Evolutionary conservation across 306 rosid species (phyloP).

Genomic region (Medicago truncatula): MtrunA17r5.0-ANR NC_053048.1:52160001-52160500

Average conservation of each 20-base stretch:
- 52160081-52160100: conserved; percentile 72
- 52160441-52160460: conserved; percentile 68
- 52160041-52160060: conserved; percentile 91
- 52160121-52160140: conserved; percentile 74
- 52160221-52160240: conserved; percentile 59
- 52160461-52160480: conserved; percentile 66
- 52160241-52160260: conserved; percentile 69
- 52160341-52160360: conserved; percentile 74
- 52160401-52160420: conserved; percentile 67
- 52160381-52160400: conserved; percentile 69
- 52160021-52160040: conserved; percentile 83
- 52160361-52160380: conserved; percentile 72
- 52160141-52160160: conserved; percentile 60
- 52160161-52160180: conserved; percentile 56
- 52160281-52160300: conserved; percentile 65
- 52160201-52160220: conserved; percentile 64
- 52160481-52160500: conserved; percentile 80
- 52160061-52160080: conserved; percentile 75
- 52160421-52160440: conserved; percentile 86
- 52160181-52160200: conserved; percentile 91
- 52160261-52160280: conserved; percentile 84
- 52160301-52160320: conserved; percentile 71
- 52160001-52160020: conserved; percentile 54
- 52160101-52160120: conserved; percentile 69
- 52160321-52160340: conserved; percentile 67